Conservation (phyloP, 208 protist genomes). For the Acanthamoeba castellanii region DNA sequence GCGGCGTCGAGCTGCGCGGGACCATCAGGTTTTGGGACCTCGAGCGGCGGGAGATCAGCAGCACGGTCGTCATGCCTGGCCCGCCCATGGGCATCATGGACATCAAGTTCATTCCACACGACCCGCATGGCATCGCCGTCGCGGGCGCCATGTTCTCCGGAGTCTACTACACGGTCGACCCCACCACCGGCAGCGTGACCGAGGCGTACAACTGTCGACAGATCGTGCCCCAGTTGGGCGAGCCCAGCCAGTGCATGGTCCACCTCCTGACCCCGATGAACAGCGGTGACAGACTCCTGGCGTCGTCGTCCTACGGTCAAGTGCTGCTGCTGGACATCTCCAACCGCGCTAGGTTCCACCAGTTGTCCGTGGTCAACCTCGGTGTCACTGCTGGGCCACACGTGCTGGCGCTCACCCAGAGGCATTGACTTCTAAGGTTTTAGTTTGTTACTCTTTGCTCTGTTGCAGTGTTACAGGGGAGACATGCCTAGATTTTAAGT, state of each 20-base stretch:
- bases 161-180: neutral
- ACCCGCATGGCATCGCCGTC: neutral
- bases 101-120: neutral
- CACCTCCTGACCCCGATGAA: neutral
- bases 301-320: neutral
- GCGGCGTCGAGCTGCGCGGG: neutral
- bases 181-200: neutral
- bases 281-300: neutral
- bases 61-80: neutral
- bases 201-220: neutral
- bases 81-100: neutral
- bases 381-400: neutral
- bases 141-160: neutral
- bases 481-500: too few species aligned
- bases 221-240: neutral
- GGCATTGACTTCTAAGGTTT: too few species aligned
- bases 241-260: neutral
- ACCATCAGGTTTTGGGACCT: conserved; percentile 8
- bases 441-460: too few species aligned
- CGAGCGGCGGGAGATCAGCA: neutral
- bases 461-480: too few species aligned
- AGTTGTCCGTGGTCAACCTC: neutral
- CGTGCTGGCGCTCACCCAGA: neutral
- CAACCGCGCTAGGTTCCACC: neutral
- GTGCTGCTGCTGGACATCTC: neutral